These are phyloP conservation scores for Postia placenta DNA, from an alignment of 768 basidiomycete genomes.

Conservation along the genomic window DNA sequence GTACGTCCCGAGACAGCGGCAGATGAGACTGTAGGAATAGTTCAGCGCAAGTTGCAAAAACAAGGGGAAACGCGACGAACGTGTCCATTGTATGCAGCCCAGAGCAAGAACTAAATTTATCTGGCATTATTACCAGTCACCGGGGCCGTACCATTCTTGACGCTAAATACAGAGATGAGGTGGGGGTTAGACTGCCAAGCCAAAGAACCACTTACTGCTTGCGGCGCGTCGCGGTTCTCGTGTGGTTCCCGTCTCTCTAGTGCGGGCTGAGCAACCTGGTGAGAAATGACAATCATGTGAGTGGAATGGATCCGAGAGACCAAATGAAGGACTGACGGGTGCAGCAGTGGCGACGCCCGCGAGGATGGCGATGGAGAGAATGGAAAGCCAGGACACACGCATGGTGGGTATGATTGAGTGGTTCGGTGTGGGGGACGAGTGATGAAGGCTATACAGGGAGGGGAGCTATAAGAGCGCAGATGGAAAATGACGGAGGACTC, in stretches of 20 bases:
- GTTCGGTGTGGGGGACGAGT: slow-evolving; percentile 6
- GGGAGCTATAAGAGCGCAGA: slow-evolving; percentile 7
- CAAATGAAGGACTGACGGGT: slow-evolving; percentile 12
- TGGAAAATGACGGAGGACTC: neutral
- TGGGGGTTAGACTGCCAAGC: neutral
- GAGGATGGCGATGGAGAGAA: slow-evolving; percentile 18
- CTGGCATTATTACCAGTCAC: neutral
- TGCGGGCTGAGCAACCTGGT: neutral
- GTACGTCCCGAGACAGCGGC: neutral
- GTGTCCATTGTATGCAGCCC: neutral
- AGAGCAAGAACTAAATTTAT: neutral
- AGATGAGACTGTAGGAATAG: neutral
- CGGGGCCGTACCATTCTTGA: neutral
- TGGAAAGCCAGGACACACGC: slow-evolving; percentile 12
- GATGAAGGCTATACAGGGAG: slow-evolving; percentile 10
- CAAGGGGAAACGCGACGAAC: neutral
- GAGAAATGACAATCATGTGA: neutral
- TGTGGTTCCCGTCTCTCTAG: neutral
- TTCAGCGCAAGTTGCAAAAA: neutral
- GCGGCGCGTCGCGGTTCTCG: neutral
- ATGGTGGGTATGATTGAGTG: slow-evolving; percentile 13
- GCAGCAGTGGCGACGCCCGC: slow-evolving; percentile 17
- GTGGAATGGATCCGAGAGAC: neutral
- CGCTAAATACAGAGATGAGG: neutral
- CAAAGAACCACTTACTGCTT: neutral